Percentiles rank a stretch among this genome's conserved stretches.
These are phyloP conservation scores for Sarocladiaceae sp. DNA, from an alignment of 2,329 filamentous ascomycete genomes.

Conservation along the genomic window DNA sequence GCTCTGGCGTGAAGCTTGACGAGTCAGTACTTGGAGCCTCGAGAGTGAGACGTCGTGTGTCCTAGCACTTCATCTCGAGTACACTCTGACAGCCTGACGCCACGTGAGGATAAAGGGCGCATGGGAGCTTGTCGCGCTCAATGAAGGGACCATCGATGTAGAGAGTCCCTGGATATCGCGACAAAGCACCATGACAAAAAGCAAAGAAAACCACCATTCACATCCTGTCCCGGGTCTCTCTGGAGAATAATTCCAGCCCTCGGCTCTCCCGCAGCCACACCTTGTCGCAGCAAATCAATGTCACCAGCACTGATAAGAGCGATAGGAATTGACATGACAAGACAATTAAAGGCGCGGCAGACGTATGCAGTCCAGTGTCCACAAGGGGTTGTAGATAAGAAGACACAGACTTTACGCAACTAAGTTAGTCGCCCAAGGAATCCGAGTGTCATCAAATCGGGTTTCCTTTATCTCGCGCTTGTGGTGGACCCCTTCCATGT, in stretches of 20 bases:
- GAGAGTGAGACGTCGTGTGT: background rate
- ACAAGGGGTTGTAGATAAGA: background rate
- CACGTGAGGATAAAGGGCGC: no score
- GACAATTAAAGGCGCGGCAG: background rate
- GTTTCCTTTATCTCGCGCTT: background rate
- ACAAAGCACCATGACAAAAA: slow-evolving; percentile 4
- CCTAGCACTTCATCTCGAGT: no score
- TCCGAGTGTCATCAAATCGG: slow-evolving; percentile 5
- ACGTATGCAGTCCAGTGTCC: no score
- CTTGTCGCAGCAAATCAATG: no score
- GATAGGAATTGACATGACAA: no score
- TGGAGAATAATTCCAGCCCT: no score
- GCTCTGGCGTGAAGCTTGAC: no score
- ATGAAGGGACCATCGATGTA: background rate
- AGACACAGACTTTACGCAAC: background rate
- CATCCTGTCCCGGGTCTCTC: no score
- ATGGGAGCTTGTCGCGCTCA: background rate
- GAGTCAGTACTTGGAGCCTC: no score
- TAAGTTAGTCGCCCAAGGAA: background rate
- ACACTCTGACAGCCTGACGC: no score
- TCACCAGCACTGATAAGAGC: no score
- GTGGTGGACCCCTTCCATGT: background rate
- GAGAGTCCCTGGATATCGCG: background rate
- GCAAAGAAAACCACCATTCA: no score
- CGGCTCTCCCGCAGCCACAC: background rate